These are phyloP conservation scores for Blepharisma japonicum DNA, from an alignment of 73 alveolate genomes.

Conservation along the genomic window DNA sequence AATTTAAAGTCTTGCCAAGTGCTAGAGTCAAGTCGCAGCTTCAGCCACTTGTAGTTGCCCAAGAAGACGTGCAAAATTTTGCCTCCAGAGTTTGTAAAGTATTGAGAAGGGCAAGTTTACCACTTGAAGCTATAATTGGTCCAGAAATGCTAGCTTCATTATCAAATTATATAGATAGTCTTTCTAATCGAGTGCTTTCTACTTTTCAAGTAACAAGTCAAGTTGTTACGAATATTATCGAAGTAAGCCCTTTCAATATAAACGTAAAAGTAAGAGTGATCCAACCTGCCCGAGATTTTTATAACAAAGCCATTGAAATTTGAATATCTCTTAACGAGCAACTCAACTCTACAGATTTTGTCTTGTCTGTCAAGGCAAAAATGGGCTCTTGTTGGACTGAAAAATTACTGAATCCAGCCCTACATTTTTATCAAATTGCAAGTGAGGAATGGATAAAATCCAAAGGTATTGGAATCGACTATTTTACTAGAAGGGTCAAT, in stretches of 20 bases:
- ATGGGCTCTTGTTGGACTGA: neutral
- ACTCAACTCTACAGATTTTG: neutral
- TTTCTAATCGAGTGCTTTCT: neutral
- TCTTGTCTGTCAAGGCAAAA: neutral
- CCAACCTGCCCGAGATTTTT: conserved; percentile 1
- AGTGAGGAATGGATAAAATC: conserved; percentile 1
- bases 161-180: neutral
- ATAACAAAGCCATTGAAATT: neutral
- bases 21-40: neutral
- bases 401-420: neutral
- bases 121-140: neutral
- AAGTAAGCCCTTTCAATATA: neutral
- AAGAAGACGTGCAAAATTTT: neutral
- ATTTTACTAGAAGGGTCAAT: neutral
- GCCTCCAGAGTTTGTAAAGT: neutral
- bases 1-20: neutral
- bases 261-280: conserved; percentile 3
- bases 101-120: neutral
- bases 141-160: neutral
- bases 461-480: neutral
- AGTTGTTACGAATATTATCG: neutral
- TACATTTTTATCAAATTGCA: neutral
- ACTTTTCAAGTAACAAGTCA: conserved; percentile 2
- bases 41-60: conserved; percentile 9
- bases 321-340: neutral